Conservation (phyloP, 2,329 filamentous ascomycete species). For the Diaporthe sp. region DNA sequence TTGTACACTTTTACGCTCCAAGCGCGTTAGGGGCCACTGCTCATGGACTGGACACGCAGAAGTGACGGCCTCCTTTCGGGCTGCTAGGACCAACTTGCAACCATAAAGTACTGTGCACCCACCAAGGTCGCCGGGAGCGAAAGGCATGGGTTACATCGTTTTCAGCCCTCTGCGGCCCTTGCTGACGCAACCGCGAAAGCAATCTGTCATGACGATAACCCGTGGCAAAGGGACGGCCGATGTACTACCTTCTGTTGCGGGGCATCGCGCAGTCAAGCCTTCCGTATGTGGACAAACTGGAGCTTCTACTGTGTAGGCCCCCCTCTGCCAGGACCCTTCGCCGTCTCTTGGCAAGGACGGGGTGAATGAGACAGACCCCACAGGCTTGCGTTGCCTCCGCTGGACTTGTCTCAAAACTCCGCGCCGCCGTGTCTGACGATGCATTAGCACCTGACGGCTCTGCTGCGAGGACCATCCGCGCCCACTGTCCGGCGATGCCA, state of each 20-base stretch:
- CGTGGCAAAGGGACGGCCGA: constrained; percentile 6
- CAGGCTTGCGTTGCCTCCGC: constrained; percentile 18
- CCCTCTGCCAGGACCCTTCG: constrained; percentile 3
- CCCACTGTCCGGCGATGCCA: neutral
- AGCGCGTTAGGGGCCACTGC: neutral
- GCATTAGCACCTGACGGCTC: constrained; percentile 25
- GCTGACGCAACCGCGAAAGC: constrained; percentile 21
- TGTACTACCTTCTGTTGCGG: neutral
- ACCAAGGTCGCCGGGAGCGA: neutral
- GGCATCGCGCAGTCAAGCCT: constrained; percentile 2
- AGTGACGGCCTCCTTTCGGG: neutral
- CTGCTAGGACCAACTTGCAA: neutral
- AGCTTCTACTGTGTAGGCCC: neutral
- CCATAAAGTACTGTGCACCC: neutral
- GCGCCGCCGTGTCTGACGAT: constrained; percentile 5
- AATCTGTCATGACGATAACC: constrained; percentile 2
- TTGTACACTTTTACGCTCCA: neutral
- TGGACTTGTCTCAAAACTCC: constrained; percentile 1
- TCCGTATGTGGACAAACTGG: constrained; percentile 23
- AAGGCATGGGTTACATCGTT: constrained; percentile 15
- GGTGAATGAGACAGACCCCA: neutral
- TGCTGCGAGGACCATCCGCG: constrained; percentile 1
- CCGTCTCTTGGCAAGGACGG: neutral
- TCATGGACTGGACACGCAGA: neutral
- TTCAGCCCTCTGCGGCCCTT: constrained; percentile 32